Percentiles rank a stretch among this genome's conserved stretches.
Evolutionary conservation across 2,329 filamentous ascomycete species (phyloP).

Genomic region (Teratosphaeria viscida): DNA sequence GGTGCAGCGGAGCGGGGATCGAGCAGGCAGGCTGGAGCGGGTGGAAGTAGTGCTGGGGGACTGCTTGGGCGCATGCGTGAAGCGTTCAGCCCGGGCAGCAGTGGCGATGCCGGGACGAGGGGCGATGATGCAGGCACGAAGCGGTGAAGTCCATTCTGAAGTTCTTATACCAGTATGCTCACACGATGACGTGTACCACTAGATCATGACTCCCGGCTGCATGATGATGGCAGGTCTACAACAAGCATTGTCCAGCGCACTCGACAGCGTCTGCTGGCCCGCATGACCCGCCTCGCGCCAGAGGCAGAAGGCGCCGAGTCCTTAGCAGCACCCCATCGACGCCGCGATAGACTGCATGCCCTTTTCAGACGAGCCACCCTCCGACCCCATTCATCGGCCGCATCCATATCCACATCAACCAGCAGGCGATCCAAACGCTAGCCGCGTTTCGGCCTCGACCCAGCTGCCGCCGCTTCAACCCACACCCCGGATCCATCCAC

Average conservation of each 20-base stretch:
- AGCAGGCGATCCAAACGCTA: background rate
- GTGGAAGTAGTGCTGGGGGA: background rate
- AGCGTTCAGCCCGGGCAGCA: conserved; percentile 7
- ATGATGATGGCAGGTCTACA: background rate
- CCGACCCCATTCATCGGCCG: background rate
- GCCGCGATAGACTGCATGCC: background rate
- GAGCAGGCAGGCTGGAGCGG: background rate
- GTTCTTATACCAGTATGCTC: background rate
- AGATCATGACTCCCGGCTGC: background rate
- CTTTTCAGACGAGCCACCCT: background rate
- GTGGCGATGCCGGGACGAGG: conserved; percentile 9
- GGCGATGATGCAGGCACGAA: background rate
- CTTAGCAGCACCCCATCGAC: background rate
- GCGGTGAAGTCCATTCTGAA: background rate
- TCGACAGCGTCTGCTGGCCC: background rate
- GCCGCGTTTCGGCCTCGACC: background rate
- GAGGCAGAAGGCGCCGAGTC: background rate
- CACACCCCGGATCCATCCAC: background rate
- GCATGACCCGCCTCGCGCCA: background rate
- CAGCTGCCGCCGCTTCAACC: background rate
- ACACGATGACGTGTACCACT: background rate
- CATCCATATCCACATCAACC: background rate
- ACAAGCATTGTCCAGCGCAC: background rate
- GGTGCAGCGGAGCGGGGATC: background rate
- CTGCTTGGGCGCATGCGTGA: conserved; percentile 3